Base-by-base conservation (phyloP, 305 asterid species). In the Fraxinus greggii region DNA sequence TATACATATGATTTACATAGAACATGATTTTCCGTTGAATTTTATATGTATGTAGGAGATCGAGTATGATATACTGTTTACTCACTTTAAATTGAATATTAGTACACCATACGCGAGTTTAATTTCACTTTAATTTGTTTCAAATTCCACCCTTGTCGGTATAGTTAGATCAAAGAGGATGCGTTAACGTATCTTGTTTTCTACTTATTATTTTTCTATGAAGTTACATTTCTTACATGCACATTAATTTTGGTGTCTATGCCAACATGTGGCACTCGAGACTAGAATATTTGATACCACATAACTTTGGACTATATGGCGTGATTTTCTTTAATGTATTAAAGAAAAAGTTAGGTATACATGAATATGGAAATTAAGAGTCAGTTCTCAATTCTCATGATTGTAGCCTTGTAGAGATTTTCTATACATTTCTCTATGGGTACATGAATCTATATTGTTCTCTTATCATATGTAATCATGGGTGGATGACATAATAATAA, bases 281-380 rank as follows among this genome's bases (percentile, higher is more conserved):
- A 70, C 24, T 70, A 61, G 75, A 35, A 56, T 59, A 59, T 15
- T 23, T 59, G 51, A 21, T 59, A 5, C 80, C 12, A 38, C 72
- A 32, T 33, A 54, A 28, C 7, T 77, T 10, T 77, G 80, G 48
- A 77, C 80, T 19, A 29, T 26, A 24, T 56, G 36, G 36, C 65
- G 28, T 77, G 72, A 29, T 48, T 28, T 59, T 51, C 17, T 48
- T 77, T 76, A 45, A 13, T 77, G 23, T 51, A 28, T 26, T 77
- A 51, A 77, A 72, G 51, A 65, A 48, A 79, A 67, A 75, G 77
- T 69, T 79, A 38, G 77, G 54, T 77, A 13, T 72, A 70, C 61
- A 78, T 69, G 81, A 84, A 78, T 80, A 77, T 82, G 88, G 78
- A 81, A 83, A 86, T 81, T 82, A 86, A 63, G 83, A 2, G 84